A percentile compares a stretch with the other conserved stretches of the same genome.
These are phyloP conservation scores for Tulasnella sp. DNA, from an alignment of 768 basidiomycete species.

Conservation along the genomic window DNA sequence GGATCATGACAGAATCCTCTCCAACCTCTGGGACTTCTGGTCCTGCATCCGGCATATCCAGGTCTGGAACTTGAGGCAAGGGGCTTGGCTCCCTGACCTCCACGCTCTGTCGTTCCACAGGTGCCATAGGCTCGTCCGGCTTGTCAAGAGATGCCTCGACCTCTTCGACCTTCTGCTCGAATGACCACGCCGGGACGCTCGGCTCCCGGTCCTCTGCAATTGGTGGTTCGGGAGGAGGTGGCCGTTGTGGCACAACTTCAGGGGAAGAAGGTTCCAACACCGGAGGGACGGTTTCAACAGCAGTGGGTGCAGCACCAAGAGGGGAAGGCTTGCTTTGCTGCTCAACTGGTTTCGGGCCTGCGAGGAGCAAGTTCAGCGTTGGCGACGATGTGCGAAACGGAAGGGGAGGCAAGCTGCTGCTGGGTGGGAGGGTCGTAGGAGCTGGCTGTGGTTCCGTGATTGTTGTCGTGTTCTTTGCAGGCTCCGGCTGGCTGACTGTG, in stretches of 20 bases:
- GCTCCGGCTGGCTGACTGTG: background rate
- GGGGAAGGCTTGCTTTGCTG: background rate
- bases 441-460: background rate
- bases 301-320: background rate
- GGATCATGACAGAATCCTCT: background rate
- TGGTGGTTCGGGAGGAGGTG: background rate
- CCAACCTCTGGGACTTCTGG: background rate
- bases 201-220: background rate
- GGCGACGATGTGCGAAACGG: background rate
- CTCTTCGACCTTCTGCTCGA: background rate
- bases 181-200: background rate
- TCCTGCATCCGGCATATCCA: background rate
- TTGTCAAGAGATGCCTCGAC: background rate
- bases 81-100: background rate
- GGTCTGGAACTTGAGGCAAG: background rate
- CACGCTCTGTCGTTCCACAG: background rate
- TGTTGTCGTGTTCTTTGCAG: background rate
- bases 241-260: background rate
- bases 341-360: background rate
- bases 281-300: background rate
- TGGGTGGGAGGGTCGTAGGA: background rate
- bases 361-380: conserved; percentile 4
- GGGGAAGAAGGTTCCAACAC: background rate
- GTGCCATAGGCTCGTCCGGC: background rate
- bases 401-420: background rate